A percentile compares a stretch with the other conserved stretches of the same genome.
Conservation (phyloP, 2,329 filamentous ascomycete species). For the Ophiostoma triangulosporum region DNA sequence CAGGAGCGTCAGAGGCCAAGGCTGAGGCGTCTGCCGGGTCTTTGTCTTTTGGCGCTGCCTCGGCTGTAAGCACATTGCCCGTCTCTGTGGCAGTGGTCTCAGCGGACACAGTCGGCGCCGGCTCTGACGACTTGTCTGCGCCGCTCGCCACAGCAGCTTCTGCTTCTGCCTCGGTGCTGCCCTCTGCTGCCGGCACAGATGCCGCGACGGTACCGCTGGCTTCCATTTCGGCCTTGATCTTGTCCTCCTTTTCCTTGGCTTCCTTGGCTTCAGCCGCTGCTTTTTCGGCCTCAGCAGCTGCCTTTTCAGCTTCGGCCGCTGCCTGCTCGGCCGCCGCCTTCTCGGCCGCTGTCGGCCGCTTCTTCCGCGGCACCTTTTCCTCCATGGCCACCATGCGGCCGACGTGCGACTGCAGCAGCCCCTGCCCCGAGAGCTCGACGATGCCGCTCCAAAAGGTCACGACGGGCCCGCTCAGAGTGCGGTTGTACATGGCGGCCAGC, state of each 20-base stretch:
- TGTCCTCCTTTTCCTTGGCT: background rate
- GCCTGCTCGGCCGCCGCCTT: conserved; percentile 8
- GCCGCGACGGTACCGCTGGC: background rate
- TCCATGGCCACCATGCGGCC: conserved; percentile 52
- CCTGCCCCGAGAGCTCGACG: conserved; percentile 59
- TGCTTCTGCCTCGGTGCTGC: background rate
- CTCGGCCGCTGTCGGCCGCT: conserved; percentile 28
- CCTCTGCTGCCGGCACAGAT: background rate
- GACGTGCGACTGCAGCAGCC: conserved; percentile 51
- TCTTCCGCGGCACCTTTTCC: conserved; percentile 41
- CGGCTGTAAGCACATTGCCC: no score
- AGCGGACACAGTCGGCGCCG: no score
- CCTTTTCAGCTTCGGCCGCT: background rate
- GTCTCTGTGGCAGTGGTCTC: no score
- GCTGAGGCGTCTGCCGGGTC: no score
- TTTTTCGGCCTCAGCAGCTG: background rate
- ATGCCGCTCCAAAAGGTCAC: conserved; percentile 91
- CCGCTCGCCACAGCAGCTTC: background rate
- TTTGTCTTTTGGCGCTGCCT: no score
- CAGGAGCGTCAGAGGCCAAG: no score
- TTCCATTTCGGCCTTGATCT: background rate
- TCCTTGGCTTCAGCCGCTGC: background rate
- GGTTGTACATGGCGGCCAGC: conserved; percentile 75
- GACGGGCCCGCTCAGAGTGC: conserved; percentile 76
- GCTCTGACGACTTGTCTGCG: background rate